A percentile compares a stretch with the other conserved stretches of the same genome.
These are phyloP conservation scores for Sarcodon sp. DNA, from an alignment of 768 basidiomycete species.

Conservation along the genomic window DNA sequence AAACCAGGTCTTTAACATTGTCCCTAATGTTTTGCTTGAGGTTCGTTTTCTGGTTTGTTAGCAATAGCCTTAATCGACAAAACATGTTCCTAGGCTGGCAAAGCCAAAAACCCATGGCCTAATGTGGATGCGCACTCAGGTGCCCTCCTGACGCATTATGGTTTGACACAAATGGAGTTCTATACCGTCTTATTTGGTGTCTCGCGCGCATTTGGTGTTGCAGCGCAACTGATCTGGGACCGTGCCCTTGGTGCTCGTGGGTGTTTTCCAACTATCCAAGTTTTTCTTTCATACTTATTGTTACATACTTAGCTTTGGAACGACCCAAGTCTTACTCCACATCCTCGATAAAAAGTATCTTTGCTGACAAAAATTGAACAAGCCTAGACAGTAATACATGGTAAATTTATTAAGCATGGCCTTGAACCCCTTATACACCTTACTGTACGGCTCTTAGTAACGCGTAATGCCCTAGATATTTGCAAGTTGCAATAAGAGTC, in stretches of 20 bases:
- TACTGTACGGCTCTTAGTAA: too few relatives aligned
- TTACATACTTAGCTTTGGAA: conserved; percentile 50
- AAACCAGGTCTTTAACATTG: conserved; percentile 76
- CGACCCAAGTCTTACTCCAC: conserved; percentile 89
- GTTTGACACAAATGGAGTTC: conserved; percentile 84
- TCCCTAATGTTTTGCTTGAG: conserved; percentile 83
- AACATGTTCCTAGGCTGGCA: conserved; percentile 47
- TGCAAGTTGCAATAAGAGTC: too few relatives aligned
- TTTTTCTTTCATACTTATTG: not conserved
- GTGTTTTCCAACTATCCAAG: conserved; percentile 15
- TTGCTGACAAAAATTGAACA: conserved; percentile 36
- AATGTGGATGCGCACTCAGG: conserved; percentile 98
- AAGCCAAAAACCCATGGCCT: conserved; percentile 92
- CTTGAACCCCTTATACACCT: too few relatives aligned
- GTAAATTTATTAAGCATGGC: too few relatives aligned
- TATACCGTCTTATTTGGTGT: conserved; percentile 98
- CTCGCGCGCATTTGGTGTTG: conserved; percentile 86
- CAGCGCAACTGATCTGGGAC: conserved; percentile 87
- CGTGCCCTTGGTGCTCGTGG: conserved; percentile 83
- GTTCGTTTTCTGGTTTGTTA: conserved; percentile 22
- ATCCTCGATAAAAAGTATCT: conserved; percentile 67
- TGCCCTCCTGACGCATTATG: conserved; percentile 77
- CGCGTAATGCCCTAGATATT: too few relatives aligned
- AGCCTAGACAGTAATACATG: not conserved
- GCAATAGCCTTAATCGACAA: not conserved